Evolutionary conservation across 352 stramenopile species (phyloP), one percentile per base, ranked within the genome.

Genomic region (Pythium phragmitis): DNA sequence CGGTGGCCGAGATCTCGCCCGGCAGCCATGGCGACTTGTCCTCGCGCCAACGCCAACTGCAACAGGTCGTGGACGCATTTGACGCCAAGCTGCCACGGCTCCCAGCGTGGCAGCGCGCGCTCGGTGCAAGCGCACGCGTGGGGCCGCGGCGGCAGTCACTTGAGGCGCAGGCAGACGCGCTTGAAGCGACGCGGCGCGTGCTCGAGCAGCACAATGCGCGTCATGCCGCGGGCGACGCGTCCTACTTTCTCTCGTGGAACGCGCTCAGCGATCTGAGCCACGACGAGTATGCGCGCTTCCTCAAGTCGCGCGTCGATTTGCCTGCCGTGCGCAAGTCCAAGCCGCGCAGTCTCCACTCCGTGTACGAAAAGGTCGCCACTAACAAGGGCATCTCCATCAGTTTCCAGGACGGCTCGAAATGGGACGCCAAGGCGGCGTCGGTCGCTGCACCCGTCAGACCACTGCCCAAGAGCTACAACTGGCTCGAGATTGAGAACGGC

Each of bases 211-310:
- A 71, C 68, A 92, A 92, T 67, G 67, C 63, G 11, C 66, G 70
- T 53, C 70, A 87, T 28, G 34, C 61, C 42, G 71, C 60, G 19
- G 79, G 79, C 49, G 60, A 66, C 16, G 74, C 68, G 37, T 73
- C 68, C 7, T 91, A 75, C 56, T 88, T 81, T 19, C 65, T 91
- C 67, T 65, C 70, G 33, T 88, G 79, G 50, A 93, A 91, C 49
- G 71, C 76, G 39, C 70, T 91, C 26, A 89, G 79, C 58, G 85
- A 91, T 66, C 65, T 91, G 45, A 91, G 71, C 23, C 71, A 82
- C 33, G 72, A 80, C 33, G 79, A 93, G 63, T 93, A 91, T 69
- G 62, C 67, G 37, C 67, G 66, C 1, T 90, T 91, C 59, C 60
- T 93, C 14, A 70, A 56, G 13, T 84, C 82, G 2, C 68, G 74